phyloP scores from a whole-genome alignment of 2,329 filamentous ascomycete species.

The Nectriaceae sp. region DNA sequence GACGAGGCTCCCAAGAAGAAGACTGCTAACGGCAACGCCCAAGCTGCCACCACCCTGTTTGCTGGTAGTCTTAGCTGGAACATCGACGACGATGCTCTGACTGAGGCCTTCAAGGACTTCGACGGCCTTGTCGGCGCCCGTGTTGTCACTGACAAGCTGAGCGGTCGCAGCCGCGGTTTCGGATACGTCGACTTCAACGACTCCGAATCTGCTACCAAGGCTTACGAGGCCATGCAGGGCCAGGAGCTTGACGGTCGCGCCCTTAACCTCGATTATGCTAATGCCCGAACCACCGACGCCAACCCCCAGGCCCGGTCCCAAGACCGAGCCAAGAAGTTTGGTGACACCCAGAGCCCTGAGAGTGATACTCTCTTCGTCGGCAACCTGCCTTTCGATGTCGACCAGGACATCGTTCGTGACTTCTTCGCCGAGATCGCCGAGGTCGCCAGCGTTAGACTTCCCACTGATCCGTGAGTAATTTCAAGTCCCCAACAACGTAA shows the following conservation, averaged over 20 bases:
- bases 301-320: constrained; percentile 58
- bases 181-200: constrained; percentile 88
- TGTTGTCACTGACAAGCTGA: constrained; percentile 80
- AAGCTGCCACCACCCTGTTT: constrained; percentile 66
- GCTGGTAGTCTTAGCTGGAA: constrained; percentile 91
- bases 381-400: constrained; percentile 83
- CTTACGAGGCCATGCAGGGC: constrained; percentile 74
- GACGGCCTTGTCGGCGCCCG: constrained; percentile 72
- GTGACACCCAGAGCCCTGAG: constrained; percentile 77
- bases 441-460: constrained; percentile 80
- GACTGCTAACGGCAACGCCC: constrained; percentile 45
- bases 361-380: constrained; percentile 89
- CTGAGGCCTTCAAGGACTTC: constrained; percentile 78
- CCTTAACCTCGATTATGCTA: constrained; percentile 79
- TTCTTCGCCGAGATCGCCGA: constrained; percentile 72
- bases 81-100: constrained; percentile 80
- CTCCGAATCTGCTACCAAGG: constrained; percentile 67
- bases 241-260: constrained; percentile 72
- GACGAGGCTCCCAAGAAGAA: constrained; percentile 67
- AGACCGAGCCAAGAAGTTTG: constrained; percentile 69
- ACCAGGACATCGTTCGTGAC: constrained; percentile 72
- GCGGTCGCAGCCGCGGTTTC: constrained; percentile 85
- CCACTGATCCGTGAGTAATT: constrained; percentile 71
- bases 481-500: not conserved
- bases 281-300: constrained; percentile 60